phyloP scores from a whole-genome alignment of 768 basidiomycete species.

The Boletus huronensis region DNA sequence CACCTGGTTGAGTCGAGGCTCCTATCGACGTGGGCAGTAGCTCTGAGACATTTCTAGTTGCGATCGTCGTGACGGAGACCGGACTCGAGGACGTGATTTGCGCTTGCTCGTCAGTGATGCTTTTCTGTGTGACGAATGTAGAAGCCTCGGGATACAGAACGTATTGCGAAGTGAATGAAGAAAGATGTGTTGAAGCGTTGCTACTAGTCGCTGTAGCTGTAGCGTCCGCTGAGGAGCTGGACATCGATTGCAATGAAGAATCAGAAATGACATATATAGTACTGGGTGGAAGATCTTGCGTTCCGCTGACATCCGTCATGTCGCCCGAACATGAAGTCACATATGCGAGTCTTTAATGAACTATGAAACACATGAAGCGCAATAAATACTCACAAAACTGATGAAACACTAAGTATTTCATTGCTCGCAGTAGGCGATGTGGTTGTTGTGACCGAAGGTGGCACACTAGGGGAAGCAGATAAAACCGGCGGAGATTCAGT shows the following conservation, averaged over 20 bases:
- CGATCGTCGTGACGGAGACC: conserved; percentile 37
- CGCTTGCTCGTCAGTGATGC: conserved; percentile 37
- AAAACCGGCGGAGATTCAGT: background rate
- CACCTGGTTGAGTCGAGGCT: conserved; percentile 45
- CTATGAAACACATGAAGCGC: background rate
- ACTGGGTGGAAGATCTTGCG: background rate
- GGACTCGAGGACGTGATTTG: conserved; percentile 39
- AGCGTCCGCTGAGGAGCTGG: background rate
- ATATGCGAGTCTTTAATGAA: background rate
- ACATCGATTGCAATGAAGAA: background rate
- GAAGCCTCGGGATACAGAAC: background rate
- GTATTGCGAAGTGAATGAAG: background rate
- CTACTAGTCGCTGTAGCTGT: background rate
- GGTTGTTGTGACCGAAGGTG: background rate
- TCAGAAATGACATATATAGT: background rate
- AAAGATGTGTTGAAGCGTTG: background rate
- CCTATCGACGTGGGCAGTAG: conserved; percentile 45
- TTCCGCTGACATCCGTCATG: background rate
- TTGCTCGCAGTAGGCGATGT: background rate
- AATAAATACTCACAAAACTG: background rate
- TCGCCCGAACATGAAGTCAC: background rate
- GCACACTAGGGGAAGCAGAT: background rate
- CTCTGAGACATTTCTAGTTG: conserved; percentile 37
- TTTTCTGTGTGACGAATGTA: conserved; percentile 29
- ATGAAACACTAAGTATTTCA: background rate